Base-by-base conservation (phyloP, 225 moss, liverwort and hornwort species). In the Physcomitrellopsis africana region DNA sequence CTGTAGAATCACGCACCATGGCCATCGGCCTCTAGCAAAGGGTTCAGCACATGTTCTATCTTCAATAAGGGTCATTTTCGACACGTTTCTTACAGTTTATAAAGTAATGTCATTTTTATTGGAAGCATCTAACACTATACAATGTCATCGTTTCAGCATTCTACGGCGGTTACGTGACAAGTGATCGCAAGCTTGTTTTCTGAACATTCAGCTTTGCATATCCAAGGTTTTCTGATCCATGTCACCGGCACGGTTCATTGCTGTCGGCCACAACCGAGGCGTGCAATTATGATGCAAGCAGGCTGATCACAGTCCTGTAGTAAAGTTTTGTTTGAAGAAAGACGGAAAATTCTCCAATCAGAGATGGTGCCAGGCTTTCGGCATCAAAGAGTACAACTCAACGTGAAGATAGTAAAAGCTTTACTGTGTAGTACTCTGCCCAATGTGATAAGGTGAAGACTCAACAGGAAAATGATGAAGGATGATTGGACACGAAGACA, bases 401-500 rank as follows among this genome's bases (percentile, higher is more conserved):
- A 60, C 29, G 54, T 65, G 51, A 27, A 51, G 77, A 65, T 46
- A 32, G 18, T 52, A 45, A 17, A 20, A 63, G 9, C 43, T 75
- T 0, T 45, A 44, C 15, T 42, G 44, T 27, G 3, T 44, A 42
- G 3, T 26, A 42, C 44, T 49, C 6, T 19, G 1, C 7, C 8
- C 55, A 37, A 37, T 61, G 66, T 15, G 65, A 54, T 42, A 63
- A 48, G 56, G 51, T 58, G 63, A 29, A 59, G 58, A 23, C 47
- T 48, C 43, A 63, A 14, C 14, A 49, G 60, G 27, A 19, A 67
- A 44, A 60, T 9, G 41, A 83, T 79, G 82, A 76, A 68, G 27
- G 62, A 68, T 83, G 79, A 79, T 76, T 76, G 68, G 72, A 62
- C 56, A 72, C 54, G 72, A 61, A 45, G 68, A 65, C 66, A 61